These are phyloP conservation scores for Sclerotinia trifoliorum DNA, from an alignment of 2,329 filamentous ascomycete species.

Conservation along the genomic window DNA sequence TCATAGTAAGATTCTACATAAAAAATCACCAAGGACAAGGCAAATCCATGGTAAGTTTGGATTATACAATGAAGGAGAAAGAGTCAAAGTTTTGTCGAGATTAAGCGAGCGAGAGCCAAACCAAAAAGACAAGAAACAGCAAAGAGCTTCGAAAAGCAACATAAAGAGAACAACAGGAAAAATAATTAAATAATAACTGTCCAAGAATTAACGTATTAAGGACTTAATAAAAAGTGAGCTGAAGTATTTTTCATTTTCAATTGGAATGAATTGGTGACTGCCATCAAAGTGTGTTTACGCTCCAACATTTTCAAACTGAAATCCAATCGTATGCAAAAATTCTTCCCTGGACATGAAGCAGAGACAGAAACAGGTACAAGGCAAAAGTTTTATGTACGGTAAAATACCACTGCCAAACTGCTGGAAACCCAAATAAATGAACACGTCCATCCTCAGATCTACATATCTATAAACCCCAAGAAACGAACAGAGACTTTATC, in stretches of 20 bases:
- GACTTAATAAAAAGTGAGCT: neutral
- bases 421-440: neutral
- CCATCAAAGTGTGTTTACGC: neutral
- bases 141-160: neutral
- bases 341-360: too few species aligned
- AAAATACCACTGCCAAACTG: neutral
- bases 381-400: fast-evolving
- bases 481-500: neutral
- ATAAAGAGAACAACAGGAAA: neutral
- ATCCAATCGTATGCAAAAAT: too few species aligned
- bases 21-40: too few species aligned
- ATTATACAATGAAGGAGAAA: neutral
- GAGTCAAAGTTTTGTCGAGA: too few species aligned
- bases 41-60: fast-evolving
- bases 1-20: neutral
- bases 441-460: neutral
- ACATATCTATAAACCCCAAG: neutral
- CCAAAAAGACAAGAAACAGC: neutral
- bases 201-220: fast-evolving
- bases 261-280: neutral
- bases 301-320: too few species aligned
- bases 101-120: neutral
- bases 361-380: fast-evolving
- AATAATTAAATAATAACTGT: neutral
- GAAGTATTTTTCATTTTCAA: neutral